Evolutionary conservation across 2,329 filamentous ascomycete species (phyloP).

Genomic region (Rhynchosporium graminicola): DNA sequence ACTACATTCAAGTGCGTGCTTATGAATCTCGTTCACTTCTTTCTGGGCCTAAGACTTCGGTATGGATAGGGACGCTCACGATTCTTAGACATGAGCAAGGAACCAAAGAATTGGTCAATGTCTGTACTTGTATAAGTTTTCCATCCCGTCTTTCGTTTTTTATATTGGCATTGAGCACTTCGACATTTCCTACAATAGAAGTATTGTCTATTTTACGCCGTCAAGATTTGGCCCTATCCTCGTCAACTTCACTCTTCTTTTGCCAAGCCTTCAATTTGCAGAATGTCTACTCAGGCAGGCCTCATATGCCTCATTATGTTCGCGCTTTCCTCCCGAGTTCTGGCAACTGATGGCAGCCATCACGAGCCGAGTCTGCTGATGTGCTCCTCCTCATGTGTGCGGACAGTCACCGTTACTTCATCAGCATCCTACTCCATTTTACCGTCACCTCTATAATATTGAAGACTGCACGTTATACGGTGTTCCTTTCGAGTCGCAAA

Average conservation of each 20-base stretch:
- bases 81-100: background rate
- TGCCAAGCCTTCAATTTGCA: background rate
- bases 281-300: background rate
- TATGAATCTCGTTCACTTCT: too few species aligned
- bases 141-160: background rate
- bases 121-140: background rate
- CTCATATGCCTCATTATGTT: background rate
- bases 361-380: background rate
- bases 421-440: background rate
- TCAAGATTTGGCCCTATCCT: too few species aligned
- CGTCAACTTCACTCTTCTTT: too few species aligned
- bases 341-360: conserved; percentile 2
- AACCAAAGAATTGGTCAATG: background rate
- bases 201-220: background rate
- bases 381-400: background rate
- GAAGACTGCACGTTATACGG: background rate
- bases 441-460: background rate
- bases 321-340: background rate
- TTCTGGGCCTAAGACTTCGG: too few species aligned
- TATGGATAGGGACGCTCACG: background rate
- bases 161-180: background rate
- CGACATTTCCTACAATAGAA: background rate
- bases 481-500: conserved; percentile 7
- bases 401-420: background rate
- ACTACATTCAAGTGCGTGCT: too few species aligned